Percentiles rank a stretch among this genome's conserved stretches.
Conservation (phyloP, 805 yeast species). For the Wickerhamomyces chaumierensis region DNA sequence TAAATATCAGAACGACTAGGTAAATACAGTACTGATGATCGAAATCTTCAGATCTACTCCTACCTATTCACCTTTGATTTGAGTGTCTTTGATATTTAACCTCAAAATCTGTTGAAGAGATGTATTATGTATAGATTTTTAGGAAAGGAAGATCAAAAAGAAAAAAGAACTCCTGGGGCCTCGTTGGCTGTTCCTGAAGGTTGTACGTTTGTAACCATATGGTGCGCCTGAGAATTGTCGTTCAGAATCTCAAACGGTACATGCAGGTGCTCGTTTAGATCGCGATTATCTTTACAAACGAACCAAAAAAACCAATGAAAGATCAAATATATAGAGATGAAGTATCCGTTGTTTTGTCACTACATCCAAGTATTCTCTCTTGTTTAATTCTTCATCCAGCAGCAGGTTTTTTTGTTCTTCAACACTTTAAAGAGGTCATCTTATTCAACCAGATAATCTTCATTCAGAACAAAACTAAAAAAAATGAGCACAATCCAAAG, state of each 20-base stretch:
- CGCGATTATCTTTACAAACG: neutral
- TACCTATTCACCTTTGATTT: too few relatives aligned
- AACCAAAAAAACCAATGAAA: too few relatives aligned
- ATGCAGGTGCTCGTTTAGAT: neutral
- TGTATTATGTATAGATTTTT: slow-evolving; percentile 2
- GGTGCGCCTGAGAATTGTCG: neutral
- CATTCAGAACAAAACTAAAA: neutral
- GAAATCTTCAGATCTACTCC: too few relatives aligned
- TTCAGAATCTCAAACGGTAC: neutral
- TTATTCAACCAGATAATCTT: neutral
- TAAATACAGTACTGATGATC: neutral
- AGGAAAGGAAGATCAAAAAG: too few relatives aligned
- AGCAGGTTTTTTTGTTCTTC: neutral
- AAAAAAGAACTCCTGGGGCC: neutral
- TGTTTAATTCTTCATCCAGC: too few relatives aligned
- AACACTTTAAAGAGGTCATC: neutral
- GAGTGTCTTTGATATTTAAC: too few relatives aligned
- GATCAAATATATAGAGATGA: neutral
- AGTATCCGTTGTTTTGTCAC: neutral
- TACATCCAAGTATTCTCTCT: too few relatives aligned
- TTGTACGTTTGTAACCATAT: neutral
- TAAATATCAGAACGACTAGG: neutral
- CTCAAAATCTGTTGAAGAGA: too few relatives aligned
- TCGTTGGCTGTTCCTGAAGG: neutral
- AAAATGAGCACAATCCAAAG: slow-evolving; percentile 14